These are phyloP conservation scores for Grosmannia penicillata DNA, from an alignment of 2,329 filamentous ascomycete genomes.

Conservation along the genomic window DNA sequence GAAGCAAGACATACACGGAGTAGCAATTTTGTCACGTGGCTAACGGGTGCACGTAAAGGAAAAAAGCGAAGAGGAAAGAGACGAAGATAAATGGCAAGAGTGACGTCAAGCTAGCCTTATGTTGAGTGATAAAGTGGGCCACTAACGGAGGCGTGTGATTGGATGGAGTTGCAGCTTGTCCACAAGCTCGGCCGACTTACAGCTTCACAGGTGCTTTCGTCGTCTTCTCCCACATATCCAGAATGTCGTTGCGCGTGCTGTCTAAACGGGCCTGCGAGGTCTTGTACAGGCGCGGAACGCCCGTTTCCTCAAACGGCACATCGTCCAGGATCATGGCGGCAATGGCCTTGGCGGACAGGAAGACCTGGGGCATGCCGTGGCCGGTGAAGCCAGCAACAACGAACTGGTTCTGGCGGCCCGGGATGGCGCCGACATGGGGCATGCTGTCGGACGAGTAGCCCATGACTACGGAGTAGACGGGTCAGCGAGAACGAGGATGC, in stretches of 20 bases:
- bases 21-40: too few relatives aligned
- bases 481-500: constrained; percentile 25
- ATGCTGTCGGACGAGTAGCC: constrained; percentile 29
- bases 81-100: too few relatives aligned
- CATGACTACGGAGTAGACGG: constrained; percentile 21
- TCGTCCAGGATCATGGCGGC: constrained; percentile 21
- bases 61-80: too few relatives aligned
- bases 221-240: constrained; percentile 1
- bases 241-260: background rate
- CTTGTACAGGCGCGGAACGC: constrained; percentile 21
- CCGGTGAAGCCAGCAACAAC: constrained; percentile 34
- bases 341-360: constrained; percentile 23
- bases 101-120: too few relatives aligned
- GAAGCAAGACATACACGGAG: too few relatives aligned
- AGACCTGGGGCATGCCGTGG: constrained; percentile 34
- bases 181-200: too few relatives aligned
- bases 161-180: too few relatives aligned
- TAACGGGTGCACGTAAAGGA: too few relatives aligned
- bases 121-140: too few relatives aligned
- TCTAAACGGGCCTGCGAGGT: constrained; percentile 11
- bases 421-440: constrained; percentile 28
- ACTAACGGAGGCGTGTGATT: too few relatives aligned
- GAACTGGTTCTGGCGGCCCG: constrained; percentile 22
- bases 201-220: background rate
- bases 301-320: constrained; percentile 18